phyloP scores from a whole-genome alignment of 768 basidiomycete species.

The Rhizopogon vinicolor region DNA sequence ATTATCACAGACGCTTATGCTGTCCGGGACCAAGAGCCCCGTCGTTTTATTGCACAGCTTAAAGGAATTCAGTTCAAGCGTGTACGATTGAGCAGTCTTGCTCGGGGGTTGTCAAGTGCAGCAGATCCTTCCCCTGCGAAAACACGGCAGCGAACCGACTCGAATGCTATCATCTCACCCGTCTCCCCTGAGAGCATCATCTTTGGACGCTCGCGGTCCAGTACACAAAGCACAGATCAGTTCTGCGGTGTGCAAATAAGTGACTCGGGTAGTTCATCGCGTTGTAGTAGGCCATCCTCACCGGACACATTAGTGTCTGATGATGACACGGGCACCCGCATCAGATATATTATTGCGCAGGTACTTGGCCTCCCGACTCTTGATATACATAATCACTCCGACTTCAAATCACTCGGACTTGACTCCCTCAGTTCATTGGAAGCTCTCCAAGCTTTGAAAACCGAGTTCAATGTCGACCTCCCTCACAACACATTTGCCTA shows the following conservation, averaged over 20 bases:
- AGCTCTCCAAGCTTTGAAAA: conserved; percentile 42
- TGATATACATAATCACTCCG: conserved; percentile 38
- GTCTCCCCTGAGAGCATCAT: conserved; percentile 23
- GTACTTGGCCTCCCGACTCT: conserved; percentile 34
- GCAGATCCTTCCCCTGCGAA: conserved; percentile 10
- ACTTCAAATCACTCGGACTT: conserved; percentile 50
- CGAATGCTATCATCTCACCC: conserved; percentile 22
- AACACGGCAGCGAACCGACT: conserved; percentile 19
- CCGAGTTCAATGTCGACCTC: conserved; percentile 36
- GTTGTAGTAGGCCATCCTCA: conserved; percentile 22
- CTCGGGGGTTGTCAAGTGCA: conserved; percentile 37
- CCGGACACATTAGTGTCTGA: conserved; percentile 39
- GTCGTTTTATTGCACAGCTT: conserved; percentile 48
- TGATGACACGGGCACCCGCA: conserved; percentile 9
- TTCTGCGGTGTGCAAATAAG: conserved; percentile 5
- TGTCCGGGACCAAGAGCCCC: conserved; percentile 31
- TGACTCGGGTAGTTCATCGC: conserved; percentile 3
- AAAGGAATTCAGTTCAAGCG: conserved; percentile 58
- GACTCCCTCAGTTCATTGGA: conserved; percentile 68
- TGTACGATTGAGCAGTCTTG: conserved; percentile 46
- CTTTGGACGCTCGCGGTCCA: conserved; percentile 23
- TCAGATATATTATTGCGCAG: conserved; percentile 37
- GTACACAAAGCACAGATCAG: conserved; percentile 12
- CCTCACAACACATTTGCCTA: conserved; percentile 39
- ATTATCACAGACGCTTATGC: conserved; percentile 51